phyloP scores from a whole-genome alignment of 768 basidiomycete species.

The Amanita jacksonii region DNA sequence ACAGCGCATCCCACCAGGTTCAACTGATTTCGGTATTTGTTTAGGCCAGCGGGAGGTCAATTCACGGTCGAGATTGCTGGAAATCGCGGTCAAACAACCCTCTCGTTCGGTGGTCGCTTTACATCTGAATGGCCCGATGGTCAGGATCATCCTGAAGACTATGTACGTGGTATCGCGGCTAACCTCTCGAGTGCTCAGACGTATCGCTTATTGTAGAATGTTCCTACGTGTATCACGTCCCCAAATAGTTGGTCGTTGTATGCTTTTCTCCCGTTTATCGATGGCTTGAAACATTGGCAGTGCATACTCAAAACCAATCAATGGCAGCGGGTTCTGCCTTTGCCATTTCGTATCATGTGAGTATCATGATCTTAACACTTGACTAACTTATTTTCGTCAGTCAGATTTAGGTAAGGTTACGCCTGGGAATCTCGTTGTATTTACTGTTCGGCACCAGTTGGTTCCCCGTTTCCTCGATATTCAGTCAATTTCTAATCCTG shows the following conservation, averaged over 20 bases:
- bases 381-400: constrained; percentile 15
- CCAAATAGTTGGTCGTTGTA: constrained; percentile 35
- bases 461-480: constrained; percentile 11
- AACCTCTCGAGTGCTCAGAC: neutral
- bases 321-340: constrained; percentile 47
- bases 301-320: constrained; percentile 42
- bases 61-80: constrained; percentile 41
- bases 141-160: constrained; percentile 30
- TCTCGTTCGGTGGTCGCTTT: constrained; percentile 31
- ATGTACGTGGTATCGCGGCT: constrained; percentile 22
- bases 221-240: constrained; percentile 31
- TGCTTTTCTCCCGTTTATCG: constrained; percentile 4
- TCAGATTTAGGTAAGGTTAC: constrained; percentile 39
- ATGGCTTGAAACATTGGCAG: constrained; percentile 16
- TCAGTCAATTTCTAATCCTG: neutral
- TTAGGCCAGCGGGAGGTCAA: constrained; percentile 37
- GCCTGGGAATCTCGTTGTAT: constrained; percentile 39
- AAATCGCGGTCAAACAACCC: constrained; percentile 37
- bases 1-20: neutral
- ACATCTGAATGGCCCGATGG: constrained; percentile 40
- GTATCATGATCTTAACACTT: constrained; percentile 2
- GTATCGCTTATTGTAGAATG: constrained; percentile 19
- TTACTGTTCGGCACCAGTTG: constrained; percentile 41
- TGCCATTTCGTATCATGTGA: constrained; percentile 44
- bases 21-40: neutral